Evolutionary conservation across 2,329 filamentous ascomycete genomes (phyloP), one percentile per base, ranked within the genome.

Genomic region (Elsinoe perseae): DNA sequence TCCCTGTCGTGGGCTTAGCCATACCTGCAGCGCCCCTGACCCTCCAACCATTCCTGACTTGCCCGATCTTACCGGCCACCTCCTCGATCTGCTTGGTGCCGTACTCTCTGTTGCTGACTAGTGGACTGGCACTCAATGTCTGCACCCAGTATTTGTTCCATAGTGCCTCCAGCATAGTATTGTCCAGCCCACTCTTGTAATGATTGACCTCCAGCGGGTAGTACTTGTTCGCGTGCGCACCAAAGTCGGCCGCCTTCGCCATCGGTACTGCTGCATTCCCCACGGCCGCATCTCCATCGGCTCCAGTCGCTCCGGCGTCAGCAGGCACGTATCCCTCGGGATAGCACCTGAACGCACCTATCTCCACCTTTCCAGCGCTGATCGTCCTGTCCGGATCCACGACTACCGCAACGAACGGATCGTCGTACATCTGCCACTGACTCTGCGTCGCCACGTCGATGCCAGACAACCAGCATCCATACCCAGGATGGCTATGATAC

Each of bases 131-230:
- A 28, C 89, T 95, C 18, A 98, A 80, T 4, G 93, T 98, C 67
- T 95, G 88, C 30, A 96, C 91, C 93, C 90, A 95, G 77, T 98
- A 98, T 72, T 97, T 97, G 76, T 96, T 95, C 93, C 93, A 97
- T 27, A 98, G 77, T 53, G 89, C 80, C 66, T 95, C 89, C 4
- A 98, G 78, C 21, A 98, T 79, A 64, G 90, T 86, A 1, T 84
- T 80, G 72, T 98, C 93, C 25, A 98, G 84, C 0, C 87, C 86
- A 61, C 88, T 93, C 75, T 97, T 97, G 80, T 89, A 98, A 72
- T 95, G 89, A 28, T 89, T 89, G 12, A 97, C 87, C 60, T 95
- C 87, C 4, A 98, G 80, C 12, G 86, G 80, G 72, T 98, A 98
- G 75, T 98, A 98, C 56, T 87, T 84, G 69, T 82, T 87, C 12